Evolutionary conservation across 495 filamentous ascomycete species (phyloP), one percentile per base, ranked within the genome.

Genomic region (Neurospora hispaniola): DNA sequence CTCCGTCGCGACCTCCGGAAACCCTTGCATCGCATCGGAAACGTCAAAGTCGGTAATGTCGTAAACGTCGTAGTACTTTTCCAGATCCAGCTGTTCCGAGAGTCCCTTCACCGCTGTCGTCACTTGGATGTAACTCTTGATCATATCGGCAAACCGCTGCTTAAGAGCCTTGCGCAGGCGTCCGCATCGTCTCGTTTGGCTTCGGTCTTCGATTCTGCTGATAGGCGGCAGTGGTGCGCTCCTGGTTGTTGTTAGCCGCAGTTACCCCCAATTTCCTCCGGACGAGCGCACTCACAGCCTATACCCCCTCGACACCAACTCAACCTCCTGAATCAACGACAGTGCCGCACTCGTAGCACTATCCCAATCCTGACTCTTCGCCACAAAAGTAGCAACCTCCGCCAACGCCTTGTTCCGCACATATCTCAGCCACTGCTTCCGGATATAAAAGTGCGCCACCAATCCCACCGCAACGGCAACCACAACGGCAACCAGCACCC

Each of bases 261-360:
- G 42, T 5, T 2, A 71, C 39, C 14, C 2, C 35, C 6, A 8
- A 0, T 18, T 18, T 9, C 12, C 5, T 72, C 2, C 39, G 27
- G 74, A 70, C 42, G 66, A 40, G 10, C 20, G 41, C n/a, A 79
- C 89, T 84, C 82, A 95, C 93, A 99, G 88, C 80, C 92, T 88
- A 80, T 98, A 99, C 69, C 96, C 96, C 76, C 95, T 88, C 46
- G 95, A 95, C 14, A 98, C 95, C 69, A 98, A 85, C 81, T 98
- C 96, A 23, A 98, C 95, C 80, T 99, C 96, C 82, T 98, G 95
- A 73, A 99, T 92, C 70, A 98, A 88, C 42, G 91, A 90, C 42
- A 99, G 85, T 3, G 94, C 91, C 38, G 93, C 90, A 70, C 90
- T 91, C 42, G 88, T 90, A 41, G 92, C 90, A 41, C 90, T 88